A percentile compares a stretch with the other conserved stretches of the same genome.
Conservation (phyloP, 768 basidiomycete species). For the Mrakia gelida region DNA sequence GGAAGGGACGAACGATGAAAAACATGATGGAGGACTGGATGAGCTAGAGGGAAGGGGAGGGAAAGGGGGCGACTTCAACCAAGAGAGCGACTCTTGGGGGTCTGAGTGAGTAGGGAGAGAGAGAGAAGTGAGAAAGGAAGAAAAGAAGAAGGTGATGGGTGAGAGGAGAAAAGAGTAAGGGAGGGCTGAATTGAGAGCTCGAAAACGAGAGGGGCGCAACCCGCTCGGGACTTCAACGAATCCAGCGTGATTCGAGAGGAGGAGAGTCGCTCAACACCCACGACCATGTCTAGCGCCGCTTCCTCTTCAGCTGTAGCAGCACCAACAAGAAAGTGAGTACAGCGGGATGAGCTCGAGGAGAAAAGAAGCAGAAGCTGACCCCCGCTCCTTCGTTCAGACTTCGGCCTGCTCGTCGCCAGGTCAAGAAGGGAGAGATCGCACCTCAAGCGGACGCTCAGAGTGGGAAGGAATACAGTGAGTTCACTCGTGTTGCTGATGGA, state of each 20-base stretch:
- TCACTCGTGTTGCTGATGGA: constrained; percentile 32
- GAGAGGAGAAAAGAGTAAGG: constrained; percentile 3
- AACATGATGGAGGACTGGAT: constrained; percentile 12
- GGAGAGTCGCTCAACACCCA: neutral
- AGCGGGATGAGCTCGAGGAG: neutral
- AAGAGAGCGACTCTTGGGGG: constrained; percentile 2
- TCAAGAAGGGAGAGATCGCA: constrained; percentile 82
- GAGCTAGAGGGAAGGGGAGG: too few relatives aligned
- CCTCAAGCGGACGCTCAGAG: constrained; percentile 84
- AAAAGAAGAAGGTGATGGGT: neutral
- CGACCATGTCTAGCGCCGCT: neutral
- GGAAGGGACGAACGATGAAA: constrained; percentile 26
- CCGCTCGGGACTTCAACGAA: too few relatives aligned
- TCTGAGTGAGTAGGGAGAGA: neutral
- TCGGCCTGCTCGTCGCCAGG: constrained; percentile 89
- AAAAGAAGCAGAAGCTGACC: neutral
- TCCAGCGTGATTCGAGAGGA: too few relatives aligned
- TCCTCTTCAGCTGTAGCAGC: constrained; percentile 20
- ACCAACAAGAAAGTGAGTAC: constrained; percentile 7
- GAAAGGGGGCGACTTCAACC: neutral
- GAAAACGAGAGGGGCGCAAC: neutral
- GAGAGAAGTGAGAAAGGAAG: neutral
- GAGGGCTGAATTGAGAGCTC: neutral
- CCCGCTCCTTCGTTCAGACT: constrained; percentile 42
- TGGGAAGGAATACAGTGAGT: constrained; percentile 92